Base-by-base conservation (phyloP, 176 grass and related monocot genomes). In the Aegilops longissima region DNA sequence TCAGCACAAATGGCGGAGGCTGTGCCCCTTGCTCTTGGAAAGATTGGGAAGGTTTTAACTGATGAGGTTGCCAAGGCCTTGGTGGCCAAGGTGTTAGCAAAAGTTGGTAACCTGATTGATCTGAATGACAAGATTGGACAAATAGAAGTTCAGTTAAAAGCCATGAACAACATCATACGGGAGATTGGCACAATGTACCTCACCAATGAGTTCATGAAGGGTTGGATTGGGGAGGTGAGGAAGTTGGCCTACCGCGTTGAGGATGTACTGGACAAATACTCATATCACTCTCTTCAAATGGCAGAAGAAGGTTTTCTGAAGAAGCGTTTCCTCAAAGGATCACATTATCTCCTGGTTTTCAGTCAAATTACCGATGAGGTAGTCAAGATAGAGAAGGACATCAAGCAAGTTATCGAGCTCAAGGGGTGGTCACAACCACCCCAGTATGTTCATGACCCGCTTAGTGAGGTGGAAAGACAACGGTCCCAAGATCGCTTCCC, bases 201-300 rank as follows among this genome's bases (percentile, higher is more conserved):
- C 38, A 79, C 75, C 1, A 24, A 79, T 1, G 4, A 79, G 11
- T 24, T 31, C 0, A 36, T 86, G 17, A 79, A 21, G 47, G 74
- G 45, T 38, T 87, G 85, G 85, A 74, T 87, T 62, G 58, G 8
- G 35, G 68, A 83, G 23, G 51, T 83, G 8, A 24, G 68, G 21
- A 83, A 61, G 68, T 6, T 73, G 23, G 81, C 81, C 21, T 73
- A 83, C 52, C 81, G 24, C 61, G 81, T 83, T 44, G 82, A 83
- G 82, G 69, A 83, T 21, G 69, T 84, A 24, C 63, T 84, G 82
- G 82, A 84, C 7, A 84, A 76, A 44, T 84, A 84, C 58, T 75
- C 70, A n/a, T 83, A 73, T 73, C 35, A 83, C 24, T 39, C 51
- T 14, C 23, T 73, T 83, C 69, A 83, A 73, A 40, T 83, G n/a